Evolutionary conservation across 2,329 filamentous ascomycete species (phyloP).

Genomic region (Paecilomyces dactylethromorphus): DNA sequence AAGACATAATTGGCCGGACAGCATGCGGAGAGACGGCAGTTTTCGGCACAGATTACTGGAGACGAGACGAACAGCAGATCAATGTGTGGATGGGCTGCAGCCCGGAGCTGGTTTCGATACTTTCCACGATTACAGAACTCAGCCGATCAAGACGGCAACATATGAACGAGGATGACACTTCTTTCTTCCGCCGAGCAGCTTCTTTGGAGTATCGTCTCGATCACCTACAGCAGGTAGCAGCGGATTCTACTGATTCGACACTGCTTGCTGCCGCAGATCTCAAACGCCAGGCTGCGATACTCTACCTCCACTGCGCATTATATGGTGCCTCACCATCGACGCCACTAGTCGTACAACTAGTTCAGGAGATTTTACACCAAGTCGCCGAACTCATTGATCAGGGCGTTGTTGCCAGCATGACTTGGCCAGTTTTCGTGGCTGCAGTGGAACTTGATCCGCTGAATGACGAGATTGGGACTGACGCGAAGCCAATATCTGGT

Average conservation of each 20-base stretch:
- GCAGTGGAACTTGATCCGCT: constrained; percentile 36
- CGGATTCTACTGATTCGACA: background rate
- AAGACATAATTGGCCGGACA: constrained; percentile 46
- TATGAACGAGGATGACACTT: constrained; percentile 14
- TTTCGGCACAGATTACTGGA: constrained; percentile 45
- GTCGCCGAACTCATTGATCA: constrained; percentile 27
- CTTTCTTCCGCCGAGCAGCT: constrained; percentile 26
- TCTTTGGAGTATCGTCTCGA: constrained; percentile 28
- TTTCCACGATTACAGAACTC: constrained; percentile 44
- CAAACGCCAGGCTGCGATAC: constrained; percentile 37
- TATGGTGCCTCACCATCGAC: constrained; percentile 37
- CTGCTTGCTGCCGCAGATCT: constrained; percentile 35
- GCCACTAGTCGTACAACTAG: constrained; percentile 23
- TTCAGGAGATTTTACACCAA: constrained; percentile 28
- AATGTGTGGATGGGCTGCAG: constrained; percentile 46
- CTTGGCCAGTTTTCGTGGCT: constrained; percentile 40
- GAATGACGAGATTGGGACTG: constrained; percentile 30
- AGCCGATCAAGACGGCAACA: constrained; percentile 29
- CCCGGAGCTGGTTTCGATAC: constrained; percentile 39
- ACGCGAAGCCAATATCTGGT: constrained; percentile 21
- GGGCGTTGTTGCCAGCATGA: constrained; percentile 27
- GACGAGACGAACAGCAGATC: constrained; percentile 28
- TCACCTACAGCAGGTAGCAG: background rate
- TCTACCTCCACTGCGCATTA: constrained; percentile 43
- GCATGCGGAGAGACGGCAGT: constrained; percentile 43